Base-by-base conservation (phyloP, 2,329 filamentous ascomycete genomes). In the Sarocladium strictum region DNA sequence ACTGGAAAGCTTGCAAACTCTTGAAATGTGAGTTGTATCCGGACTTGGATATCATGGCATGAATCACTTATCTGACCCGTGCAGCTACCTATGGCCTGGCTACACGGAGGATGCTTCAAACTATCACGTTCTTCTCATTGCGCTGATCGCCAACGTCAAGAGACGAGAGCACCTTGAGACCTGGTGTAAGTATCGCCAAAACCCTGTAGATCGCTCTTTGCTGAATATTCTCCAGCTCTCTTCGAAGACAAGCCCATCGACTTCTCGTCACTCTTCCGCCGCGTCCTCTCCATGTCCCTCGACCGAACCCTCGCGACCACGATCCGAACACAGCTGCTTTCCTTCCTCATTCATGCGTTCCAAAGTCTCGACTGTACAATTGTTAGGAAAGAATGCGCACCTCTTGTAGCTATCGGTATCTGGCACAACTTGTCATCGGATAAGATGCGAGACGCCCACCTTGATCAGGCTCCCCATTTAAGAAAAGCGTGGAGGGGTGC, bases 341-440 rank as follows among this genome's bases (percentile, higher is more conserved):
- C 83, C 23, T 97, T 97, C 70, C 79, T 97, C 58, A 95, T 96
- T 52, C 84, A 86, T 60, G 89, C 93, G 33, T 99, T 97, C 67
- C 92, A 97, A 69, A 97, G 91, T 47, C 78, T 99, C 29, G 95
- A 99, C 68, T 92, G 85, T 66, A 81, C 83, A 35, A 81, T 96
- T 55, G 89, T 99, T 51, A 86, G 94, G 58, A 97, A 97, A 69
- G 94, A 99, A 75, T 97, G 94, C 70, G 94, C 93, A 6, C 90
- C 95, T 1, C 76, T 99, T 53, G 93, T 99, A 19, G 94, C 91
- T 12, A 96, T 99, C 62, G 87, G 89, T 1, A 90, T 94, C 63
- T 99, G 94, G 94, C 90, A 97, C 64, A 95, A 96, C 65, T 74
- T 99, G 35, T 88, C 89, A 27, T 88, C 81, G 55, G 90, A 95